Conservation (phyloP, 257 asterid species). For the Nicotiana attenuata region DNA sequence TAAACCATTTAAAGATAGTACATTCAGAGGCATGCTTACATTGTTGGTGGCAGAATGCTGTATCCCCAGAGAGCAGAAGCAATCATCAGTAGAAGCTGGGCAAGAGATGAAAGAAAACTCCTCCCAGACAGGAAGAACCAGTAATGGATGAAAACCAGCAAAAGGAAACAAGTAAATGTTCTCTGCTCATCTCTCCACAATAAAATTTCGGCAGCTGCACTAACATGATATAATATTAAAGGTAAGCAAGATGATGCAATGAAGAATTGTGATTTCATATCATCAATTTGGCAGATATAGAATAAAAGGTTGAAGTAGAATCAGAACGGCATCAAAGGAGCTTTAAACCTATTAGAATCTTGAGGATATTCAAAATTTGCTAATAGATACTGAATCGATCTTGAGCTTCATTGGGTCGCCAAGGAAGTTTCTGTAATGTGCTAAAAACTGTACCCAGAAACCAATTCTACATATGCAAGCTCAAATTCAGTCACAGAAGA, state of each 20-base stretch:
- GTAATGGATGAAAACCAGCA: slow-evolving; percentile 52
- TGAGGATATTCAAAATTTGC: not conserved
- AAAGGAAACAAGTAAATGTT: slow-evolving; percentile 55
- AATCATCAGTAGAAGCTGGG: slow-evolving; percentile 64
- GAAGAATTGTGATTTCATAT: not conserved
- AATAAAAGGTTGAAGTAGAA: not conserved
- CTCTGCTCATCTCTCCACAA: slow-evolving; percentile 94
- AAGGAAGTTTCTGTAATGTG: not conserved
- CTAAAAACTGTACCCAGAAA: slow-evolving; percentile 1
- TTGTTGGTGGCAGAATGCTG: slow-evolving; percentile 45
- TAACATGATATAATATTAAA: slow-evolving; percentile 17
- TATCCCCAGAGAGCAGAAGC: slow-evolving; percentile 48
- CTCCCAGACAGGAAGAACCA: slow-evolving; percentile 83
- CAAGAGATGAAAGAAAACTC: slow-evolving; percentile 68
- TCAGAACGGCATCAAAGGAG: not conserved
- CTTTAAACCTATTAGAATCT: not conserved
- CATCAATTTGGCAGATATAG: not conserved
- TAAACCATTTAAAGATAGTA: not conserved
- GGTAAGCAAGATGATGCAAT: not conserved
- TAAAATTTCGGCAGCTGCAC: slow-evolving; percentile 87
- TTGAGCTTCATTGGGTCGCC: not conserved
- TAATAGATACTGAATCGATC: not conserved
- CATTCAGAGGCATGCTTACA: slow-evolving; percentile 44
- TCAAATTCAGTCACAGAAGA: not conserved
- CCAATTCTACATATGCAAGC: not conserved